Evolutionary conservation across 1,139 yeast genomes (phyloP).

Genomic region (Magnusiomyces sp.): DNA sequence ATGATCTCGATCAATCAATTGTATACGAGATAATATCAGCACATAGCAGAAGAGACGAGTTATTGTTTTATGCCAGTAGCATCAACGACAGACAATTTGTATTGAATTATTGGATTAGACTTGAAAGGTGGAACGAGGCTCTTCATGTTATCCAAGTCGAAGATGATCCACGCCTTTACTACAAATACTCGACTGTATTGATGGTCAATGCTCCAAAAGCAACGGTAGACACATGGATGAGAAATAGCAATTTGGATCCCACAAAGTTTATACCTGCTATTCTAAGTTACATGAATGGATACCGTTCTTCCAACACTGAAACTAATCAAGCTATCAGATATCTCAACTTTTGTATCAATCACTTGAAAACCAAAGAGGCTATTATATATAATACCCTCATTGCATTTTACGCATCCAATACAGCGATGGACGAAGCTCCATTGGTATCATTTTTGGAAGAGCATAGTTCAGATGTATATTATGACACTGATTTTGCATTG

Average conservation of each 20-base stretch:
- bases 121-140: constrained; percentile 68
- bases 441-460: constrained; percentile 44
- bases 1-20: constrained; percentile 51
- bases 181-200: constrained; percentile 59
- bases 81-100: constrained; percentile 64
- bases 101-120: constrained; percentile 56
- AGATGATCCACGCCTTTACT: constrained; percentile 44
- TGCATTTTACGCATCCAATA: constrained; percentile 60
- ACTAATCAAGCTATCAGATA: constrained; percentile 62
- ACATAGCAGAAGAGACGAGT: constrained; percentile 55
- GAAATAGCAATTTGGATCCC: constrained; percentile 44
- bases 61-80: constrained; percentile 59
- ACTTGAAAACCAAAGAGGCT: constrained; percentile 40
- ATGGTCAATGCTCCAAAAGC: constrained; percentile 58
- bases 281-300: constrained; percentile 41
- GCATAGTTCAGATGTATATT: constrained; percentile 28
- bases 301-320: constrained; percentile 22
- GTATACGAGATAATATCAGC: constrained; percentile 64
- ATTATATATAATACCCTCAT: constrained; percentile 64
- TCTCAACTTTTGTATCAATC: constrained; percentile 51
- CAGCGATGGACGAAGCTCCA: constrained; percentile 36
- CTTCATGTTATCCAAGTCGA: constrained; percentile 49
- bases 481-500: constrained; percentile 66
- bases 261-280: constrained; percentile 67
- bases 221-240: constrained; percentile 76